Conservation (phyloP, 805 yeast genomes). For the Yamadazyma insecticola region DNA sequence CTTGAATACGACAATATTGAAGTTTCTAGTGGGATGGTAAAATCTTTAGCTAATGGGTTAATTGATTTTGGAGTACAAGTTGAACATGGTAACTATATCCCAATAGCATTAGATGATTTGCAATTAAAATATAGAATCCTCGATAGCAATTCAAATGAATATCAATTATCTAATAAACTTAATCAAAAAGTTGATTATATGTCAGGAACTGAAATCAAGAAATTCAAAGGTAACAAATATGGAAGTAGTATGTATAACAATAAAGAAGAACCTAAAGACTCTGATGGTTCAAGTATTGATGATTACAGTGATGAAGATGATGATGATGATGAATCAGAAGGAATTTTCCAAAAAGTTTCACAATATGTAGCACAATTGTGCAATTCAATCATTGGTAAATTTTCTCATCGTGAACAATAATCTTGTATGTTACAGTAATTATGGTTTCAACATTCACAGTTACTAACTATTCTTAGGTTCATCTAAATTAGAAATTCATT, state of each 20-base stretch:
- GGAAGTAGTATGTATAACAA: slow-evolving; percentile 42
- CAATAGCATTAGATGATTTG: slow-evolving; percentile 40
- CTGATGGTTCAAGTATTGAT: neutral
- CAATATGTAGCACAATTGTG: too few species aligned
- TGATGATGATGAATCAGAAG: slow-evolving; percentile 3
- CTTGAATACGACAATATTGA: slow-evolving; percentile 28
- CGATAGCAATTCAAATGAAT: slow-evolving; percentile 38
- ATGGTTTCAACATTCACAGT: too few species aligned
- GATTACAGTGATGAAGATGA: slow-evolving; percentile 5
- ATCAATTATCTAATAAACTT: slow-evolving; percentile 14
- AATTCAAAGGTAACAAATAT: slow-evolving; percentile 14
- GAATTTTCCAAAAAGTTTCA: too few species aligned
- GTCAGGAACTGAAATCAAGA: slow-evolving; percentile 12
- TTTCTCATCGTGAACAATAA: too few species aligned
- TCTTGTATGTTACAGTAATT: too few species aligned
- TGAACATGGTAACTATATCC: slow-evolving; percentile 46
- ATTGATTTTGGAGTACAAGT: slow-evolving; percentile 47
- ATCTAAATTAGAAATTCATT: too few species aligned
- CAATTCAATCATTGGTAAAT: too few species aligned
- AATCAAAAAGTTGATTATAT: slow-evolving; percentile 11
- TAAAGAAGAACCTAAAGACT: slow-evolving; percentile 15
- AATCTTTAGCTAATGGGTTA: slow-evolving; percentile 36
- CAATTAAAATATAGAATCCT: slow-evolving; percentile 38
- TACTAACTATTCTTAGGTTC: too few species aligned
- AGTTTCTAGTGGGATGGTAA: slow-evolving; percentile 43